A percentile compares a stretch with the other conserved stretches of the same genome.
These are phyloP conservation scores for Lactifluus volemus DNA, from an alignment of 768 basidiomycete species.

Conservation along the genomic window DNA sequence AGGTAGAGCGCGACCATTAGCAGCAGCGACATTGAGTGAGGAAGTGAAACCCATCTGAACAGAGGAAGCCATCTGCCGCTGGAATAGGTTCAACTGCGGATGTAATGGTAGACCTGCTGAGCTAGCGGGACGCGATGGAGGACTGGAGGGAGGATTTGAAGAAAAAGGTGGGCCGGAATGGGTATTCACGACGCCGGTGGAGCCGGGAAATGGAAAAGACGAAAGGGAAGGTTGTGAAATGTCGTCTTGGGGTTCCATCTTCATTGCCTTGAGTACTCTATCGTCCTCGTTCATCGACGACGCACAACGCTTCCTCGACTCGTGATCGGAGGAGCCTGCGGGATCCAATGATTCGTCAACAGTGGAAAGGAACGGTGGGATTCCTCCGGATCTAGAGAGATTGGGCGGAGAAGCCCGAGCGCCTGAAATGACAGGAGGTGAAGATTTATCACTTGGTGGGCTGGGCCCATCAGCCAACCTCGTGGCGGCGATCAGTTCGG, in stretches of 20 bases:
- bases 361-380: constrained; percentile 14
- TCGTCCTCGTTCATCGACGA: constrained; percentile 37
- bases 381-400: constrained; percentile 3
- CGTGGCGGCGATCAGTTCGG: constrained; percentile 44
- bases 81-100: constrained; percentile 20
- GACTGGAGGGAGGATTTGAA: constrained; percentile 19
- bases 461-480: constrained; percentile 28
- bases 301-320: constrained; percentile 43
- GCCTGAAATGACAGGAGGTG: constrained; percentile 7
- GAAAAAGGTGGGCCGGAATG: constrained; percentile 18
- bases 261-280: constrained; percentile 38
- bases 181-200: constrained; percentile 1
- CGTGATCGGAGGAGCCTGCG: constrained; percentile 30
- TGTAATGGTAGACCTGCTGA: constrained; percentile 24
- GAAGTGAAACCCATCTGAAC: constrained; percentile 20
- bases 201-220: constrained; percentile 18
- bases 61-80: constrained; percentile 7
- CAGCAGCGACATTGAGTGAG: constrained; percentile 19
- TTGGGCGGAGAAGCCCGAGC: constrained; percentile 19
- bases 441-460: constrained; percentile 23
- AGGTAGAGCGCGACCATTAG: constrained; percentile 19
- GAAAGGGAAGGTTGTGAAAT: constrained; percentile 21
- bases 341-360: constrained; percentile 23
- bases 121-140: constrained; percentile 28
- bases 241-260: constrained; percentile 43